Evolutionary conservation across 2,329 filamentous ascomycete species (phyloP).

Genomic region (Epichloe gansuensis): DNA sequence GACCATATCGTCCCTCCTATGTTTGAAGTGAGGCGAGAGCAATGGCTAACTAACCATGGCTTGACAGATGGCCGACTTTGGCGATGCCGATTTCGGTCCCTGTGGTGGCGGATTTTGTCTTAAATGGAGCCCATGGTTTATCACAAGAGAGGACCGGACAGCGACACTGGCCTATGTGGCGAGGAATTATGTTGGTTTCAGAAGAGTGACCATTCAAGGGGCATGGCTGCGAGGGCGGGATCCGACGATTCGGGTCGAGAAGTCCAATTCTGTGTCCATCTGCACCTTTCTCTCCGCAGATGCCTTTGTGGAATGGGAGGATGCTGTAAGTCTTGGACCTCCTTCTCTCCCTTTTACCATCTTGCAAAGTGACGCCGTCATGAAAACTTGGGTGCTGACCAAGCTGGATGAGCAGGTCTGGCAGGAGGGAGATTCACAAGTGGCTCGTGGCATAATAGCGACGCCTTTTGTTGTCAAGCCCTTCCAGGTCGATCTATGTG

Average conservation of each 20-base stretch:
- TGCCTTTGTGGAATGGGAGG: slow-evolving; percentile 44
- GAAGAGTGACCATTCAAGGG: slow-evolving; percentile 30
- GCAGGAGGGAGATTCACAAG: slow-evolving; percentile 22
- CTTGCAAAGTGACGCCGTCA: too few species aligned
- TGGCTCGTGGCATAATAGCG: slow-evolving; percentile 41
- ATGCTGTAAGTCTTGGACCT: slow-evolving; percentile 25
- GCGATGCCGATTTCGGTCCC: slow-evolving; percentile 38
- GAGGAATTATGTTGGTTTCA: slow-evolving; percentile 42
- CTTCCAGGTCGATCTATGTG: slow-evolving; percentile 36
- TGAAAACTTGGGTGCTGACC: background rate
- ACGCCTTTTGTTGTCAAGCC: slow-evolving; percentile 37
- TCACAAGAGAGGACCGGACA: slow-evolving; percentile 20
- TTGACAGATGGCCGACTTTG: slow-evolving; percentile 16
- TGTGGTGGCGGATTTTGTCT: slow-evolving; percentile 37
- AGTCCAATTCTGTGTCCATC: slow-evolving; percentile 31
- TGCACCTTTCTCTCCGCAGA: slow-evolving; percentile 40
- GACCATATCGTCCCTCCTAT: too few species aligned
- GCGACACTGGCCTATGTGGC: slow-evolving; percentile 39
- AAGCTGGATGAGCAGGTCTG: slow-evolving; percentile 26
- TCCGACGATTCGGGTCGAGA: slow-evolving; percentile 27
- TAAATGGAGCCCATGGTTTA: slow-evolving; percentile 43
- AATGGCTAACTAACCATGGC: background rate
- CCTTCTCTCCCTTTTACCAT: background rate
- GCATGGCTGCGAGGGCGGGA: slow-evolving; percentile 23
- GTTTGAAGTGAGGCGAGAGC: too few species aligned